Conservation (phyloP, 139 green algal species). For the Helicosporidium sp. region DNA sequence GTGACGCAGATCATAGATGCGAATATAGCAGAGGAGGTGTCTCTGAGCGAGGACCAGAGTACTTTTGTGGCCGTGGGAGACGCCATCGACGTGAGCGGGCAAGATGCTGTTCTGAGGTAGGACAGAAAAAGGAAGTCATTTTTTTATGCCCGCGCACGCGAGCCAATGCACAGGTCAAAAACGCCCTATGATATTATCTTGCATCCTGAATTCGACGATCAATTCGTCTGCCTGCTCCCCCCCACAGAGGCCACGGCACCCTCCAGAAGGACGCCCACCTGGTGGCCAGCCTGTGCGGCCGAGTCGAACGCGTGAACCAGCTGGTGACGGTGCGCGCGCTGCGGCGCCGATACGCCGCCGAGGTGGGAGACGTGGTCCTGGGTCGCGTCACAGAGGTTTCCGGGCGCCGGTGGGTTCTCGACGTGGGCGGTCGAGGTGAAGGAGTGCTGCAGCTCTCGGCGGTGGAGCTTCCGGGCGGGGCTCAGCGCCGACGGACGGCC, state of each 20-base stretch:
- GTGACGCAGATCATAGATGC: too few species aligned
- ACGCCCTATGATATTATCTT: too few species aligned
- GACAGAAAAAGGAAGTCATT: too few species aligned
- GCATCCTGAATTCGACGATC: too few species aligned
- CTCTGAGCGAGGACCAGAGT: too few species aligned
- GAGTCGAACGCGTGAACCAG: constrained; percentile 57
- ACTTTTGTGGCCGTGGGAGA: too few species aligned
- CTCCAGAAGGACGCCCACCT: constrained; percentile 40
- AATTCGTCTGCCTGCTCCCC: too few species aligned
- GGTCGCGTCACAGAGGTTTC: constrained; percentile 48
- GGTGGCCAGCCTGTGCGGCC: constrained; percentile 46
- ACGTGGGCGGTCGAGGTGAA: constrained; percentile 43
- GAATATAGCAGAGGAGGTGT: too few species aligned
- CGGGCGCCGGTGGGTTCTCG: constrained; percentile 60
- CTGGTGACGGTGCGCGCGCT: constrained; percentile 48
- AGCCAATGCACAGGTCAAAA: too few species aligned
- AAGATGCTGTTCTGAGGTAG: too few species aligned
- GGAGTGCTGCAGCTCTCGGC: constrained; percentile 59
- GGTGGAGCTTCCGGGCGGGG: constrained; percentile 61
- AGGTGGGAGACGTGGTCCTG: constrained; percentile 65
- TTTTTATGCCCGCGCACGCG: too few species aligned
- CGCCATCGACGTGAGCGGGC: too few species aligned
- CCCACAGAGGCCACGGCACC: constrained; percentile 55
- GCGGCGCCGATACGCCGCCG: constrained; percentile 37
- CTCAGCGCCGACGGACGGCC: constrained; percentile 52